Evolutionary conservation across 345 rosid genomes (phyloP).

Genomic region (Euphorbia tirucalli): DNA sequence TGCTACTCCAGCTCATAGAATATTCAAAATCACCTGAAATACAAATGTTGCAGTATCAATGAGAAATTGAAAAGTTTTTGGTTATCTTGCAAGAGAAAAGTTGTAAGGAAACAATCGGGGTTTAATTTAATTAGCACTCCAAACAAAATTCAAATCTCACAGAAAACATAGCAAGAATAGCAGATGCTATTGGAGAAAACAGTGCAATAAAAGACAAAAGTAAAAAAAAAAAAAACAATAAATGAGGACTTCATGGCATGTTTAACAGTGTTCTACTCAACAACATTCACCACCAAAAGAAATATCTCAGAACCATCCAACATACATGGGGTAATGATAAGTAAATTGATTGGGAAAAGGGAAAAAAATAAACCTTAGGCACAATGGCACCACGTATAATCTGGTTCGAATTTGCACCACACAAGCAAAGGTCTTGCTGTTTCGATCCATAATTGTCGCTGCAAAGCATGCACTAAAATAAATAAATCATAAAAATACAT

Average conservation of each 20-base stretch:
- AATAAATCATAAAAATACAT: not conserved
- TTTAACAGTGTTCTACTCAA: not conserved
- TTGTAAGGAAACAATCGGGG: not conserved
- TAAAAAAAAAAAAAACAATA: not conserved
- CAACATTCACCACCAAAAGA: not conserved
- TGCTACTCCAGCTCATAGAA: too few relatives aligned
- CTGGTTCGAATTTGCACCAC: slow-evolving; percentile 28
- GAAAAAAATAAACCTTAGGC: slow-evolving; percentile 34
- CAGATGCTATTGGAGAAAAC: not conserved
- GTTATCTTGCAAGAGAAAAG: not conserved
- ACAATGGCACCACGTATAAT: slow-evolving; percentile 17
- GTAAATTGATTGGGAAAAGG: not conserved
- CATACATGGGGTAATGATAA: not conserved
- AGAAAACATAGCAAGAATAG: not conserved
- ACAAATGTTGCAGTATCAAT: not conserved
- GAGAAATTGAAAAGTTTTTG: not conserved
- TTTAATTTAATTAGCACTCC: not conserved
- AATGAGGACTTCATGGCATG: not conserved
- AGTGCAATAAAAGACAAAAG: not conserved
- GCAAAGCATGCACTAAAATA: slow-evolving; percentile 16
- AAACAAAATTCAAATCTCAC: not conserved
- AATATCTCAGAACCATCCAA: not conserved
- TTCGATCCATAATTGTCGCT: slow-evolving; percentile 35
- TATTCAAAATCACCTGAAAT: not conserved
- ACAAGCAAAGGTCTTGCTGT: slow-evolving; percentile 31